Base-by-base conservation (phyloP, 2,329 filamentous ascomycete genomes). In the Verticillium zaregamsianum region DNA sequence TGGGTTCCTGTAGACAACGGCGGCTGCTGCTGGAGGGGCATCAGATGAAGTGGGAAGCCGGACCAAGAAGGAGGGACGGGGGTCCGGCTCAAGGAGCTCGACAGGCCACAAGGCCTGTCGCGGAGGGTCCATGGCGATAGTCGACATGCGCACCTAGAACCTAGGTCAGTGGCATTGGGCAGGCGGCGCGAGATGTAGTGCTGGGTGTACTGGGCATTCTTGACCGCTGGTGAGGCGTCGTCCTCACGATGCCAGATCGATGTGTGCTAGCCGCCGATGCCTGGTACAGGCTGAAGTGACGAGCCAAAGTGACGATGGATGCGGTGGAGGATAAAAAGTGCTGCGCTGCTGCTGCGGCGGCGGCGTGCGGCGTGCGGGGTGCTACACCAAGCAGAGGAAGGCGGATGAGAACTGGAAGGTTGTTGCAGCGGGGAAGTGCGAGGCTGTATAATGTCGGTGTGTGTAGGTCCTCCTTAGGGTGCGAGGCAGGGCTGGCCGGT, bases 61-160 rank as follows among this genome's bases (percentile, higher is more conserved):
- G 56, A 76, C 72, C 61, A 79, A 70, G 55, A 80, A 80, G 54
- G 75, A 75, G 59, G 78, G 76, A 60, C 78, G 72, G 33, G 76
- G 75, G 62, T 80, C 78, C 63, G 70, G 73, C 63, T 75, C 70
- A 65, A 79, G 72, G 14, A 80, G 71, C 66, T 78, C 76, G 62
- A 75, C 66, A 59, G 78, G 71, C 68, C 72, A 73, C 62, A 76
- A 61, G 57, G 62, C 61, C 58, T 62, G 61, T 32, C 64, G 62
- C 57, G 64, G 64, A 57, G 64, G 64, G 59, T 65, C 57, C 64
- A 65, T 65, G 59, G 20, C 57, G 57, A 20, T 23, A 9, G 23
- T 25, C 8, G 20, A 49, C 23, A n/a, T 2, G 45, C 45, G 20
- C 45, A 49, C 45, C 45, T 49, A 14, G 45, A 23, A 23, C n/a